phyloP scores from a whole-genome alignment of 2,329 filamentous ascomycete genomes.

The Verruconis gallopava region DNA sequence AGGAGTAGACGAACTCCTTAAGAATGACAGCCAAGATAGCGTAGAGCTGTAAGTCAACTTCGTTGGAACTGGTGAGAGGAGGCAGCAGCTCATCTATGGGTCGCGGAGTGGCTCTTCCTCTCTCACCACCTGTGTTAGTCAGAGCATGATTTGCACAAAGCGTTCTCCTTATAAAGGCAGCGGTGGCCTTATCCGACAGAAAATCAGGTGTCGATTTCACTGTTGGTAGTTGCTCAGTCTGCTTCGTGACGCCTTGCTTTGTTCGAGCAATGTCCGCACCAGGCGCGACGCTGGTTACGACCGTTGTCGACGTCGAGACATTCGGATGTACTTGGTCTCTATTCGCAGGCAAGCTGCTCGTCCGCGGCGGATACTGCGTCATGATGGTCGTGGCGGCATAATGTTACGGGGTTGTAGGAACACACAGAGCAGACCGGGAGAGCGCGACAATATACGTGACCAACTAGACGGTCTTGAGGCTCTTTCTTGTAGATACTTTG shows the following conservation, averaged over 20 bases:
- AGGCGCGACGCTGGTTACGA: not conserved
- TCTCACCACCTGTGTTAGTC: conserved; percentile 31
- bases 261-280: not conserved
- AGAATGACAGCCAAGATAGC: conserved; percentile 82
- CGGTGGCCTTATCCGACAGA: conserved; percentile 54
- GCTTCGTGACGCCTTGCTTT: not conserved
- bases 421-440: not conserved
- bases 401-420: not conserved
- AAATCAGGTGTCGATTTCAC: conserved; percentile 1
- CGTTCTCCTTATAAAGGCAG: conserved; percentile 66
- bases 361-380: conserved; percentile 4
- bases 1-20: conserved; percentile 79
- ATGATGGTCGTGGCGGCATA: not conserved
- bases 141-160: conserved; percentile 56
- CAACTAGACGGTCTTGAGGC: not conserved
- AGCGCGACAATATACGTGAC: not conserved
- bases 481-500: not conserved
- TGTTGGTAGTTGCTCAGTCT: not conserved
- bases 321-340: not conserved
- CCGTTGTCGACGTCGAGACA: too few species aligned
- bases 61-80: conserved; percentile 85
- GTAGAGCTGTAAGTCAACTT: conserved; percentile 86
- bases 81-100: conserved; percentile 75
- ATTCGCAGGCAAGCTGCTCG: not conserved
- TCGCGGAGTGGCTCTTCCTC: conserved; percentile 43